phyloP scores from a whole-genome alignment of 768 basidiomycete species.

The Asterophora lycoperdoides region DNA sequence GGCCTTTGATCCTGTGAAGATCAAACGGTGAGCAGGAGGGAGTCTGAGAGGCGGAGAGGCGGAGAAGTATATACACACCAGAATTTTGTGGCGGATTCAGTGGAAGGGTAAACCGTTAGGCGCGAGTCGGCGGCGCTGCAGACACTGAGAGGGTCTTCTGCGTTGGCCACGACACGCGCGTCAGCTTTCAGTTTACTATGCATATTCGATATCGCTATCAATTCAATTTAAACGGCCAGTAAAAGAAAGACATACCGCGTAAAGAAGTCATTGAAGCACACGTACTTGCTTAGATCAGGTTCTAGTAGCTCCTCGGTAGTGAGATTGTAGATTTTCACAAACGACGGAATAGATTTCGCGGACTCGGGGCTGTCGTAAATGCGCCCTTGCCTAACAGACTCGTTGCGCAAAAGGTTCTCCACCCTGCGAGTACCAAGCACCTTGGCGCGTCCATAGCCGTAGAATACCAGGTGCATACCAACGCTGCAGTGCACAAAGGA shows the following conservation, averaged over 20 bases:
- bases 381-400: constrained; percentile 57
- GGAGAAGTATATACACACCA: constrained; percentile 49
- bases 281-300: constrained; percentile 58
- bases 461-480: constrained; percentile 77
- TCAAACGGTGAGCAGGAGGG: too few species aligned
- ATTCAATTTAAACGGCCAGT: too few species aligned
- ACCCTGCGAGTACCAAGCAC: constrained; percentile 45
- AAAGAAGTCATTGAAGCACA: constrained; percentile 80
- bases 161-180: constrained; percentile 58
- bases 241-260: constrained; percentile 32
- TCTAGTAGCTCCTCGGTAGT: constrained; percentile 56
- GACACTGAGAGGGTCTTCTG: constrained; percentile 46
- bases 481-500: constrained; percentile 27
- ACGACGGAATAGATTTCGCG: constrained; percentile 48
- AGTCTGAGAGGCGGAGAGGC: too few species aligned
- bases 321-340: constrained; percentile 53
- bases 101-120: constrained; percentile 60
- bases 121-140: constrained; percentile 72
- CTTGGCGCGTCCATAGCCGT: constrained; percentile 46
- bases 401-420: constrained; percentile 47
- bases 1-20: constrained; percentile 66
- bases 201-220: too few species aligned
- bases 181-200: constrained; percentile 49
- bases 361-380: constrained; percentile 53
- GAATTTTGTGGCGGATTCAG: constrained; percentile 58